Evolutionary conservation across 306 rosid species (phyloP), one percentile per base, ranked within the genome.

Genomic region (Styphnolobium japonicum): DNA sequence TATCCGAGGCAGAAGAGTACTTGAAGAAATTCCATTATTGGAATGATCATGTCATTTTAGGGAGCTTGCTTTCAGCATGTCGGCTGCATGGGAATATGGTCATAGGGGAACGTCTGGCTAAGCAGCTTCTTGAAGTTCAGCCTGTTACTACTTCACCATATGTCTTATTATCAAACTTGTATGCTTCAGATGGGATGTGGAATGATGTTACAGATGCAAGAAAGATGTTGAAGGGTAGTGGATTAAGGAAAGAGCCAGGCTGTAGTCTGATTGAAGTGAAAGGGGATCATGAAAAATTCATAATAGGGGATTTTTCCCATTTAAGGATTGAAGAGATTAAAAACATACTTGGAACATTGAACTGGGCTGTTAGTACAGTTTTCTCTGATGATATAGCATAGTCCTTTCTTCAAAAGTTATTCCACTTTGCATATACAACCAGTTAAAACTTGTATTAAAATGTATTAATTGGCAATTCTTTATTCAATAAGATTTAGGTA

Each of bases 101-200:
- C 53, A 72, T 73, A 8, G 87, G 87, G 48, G 77, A 83, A 75
- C 23, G 75, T 21, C 18, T 83, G 66, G 85, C 82, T 31, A 81
- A 76, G 71, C 46, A 62, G 56, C 84, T 86, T 73, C 80, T 86
- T 75, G 42, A 73, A 65, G 65, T 62, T 43, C 81, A 52, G 19
- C 83, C 84, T 10, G 61, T 39, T 11, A 73, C 72, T 67, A 52
- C 85, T 60, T 77, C 87, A 55, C 83, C 82, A 33, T 83, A 77
- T 83, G 85, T 86, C 72, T 75, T 86, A 6, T 29, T 83, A 73
- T 84, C 85, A 31, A 86, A 68, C 73, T 72, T 83, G 71, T 86
- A 86, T 73, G 87, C 90, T 51, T 76, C 84, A 21, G 85, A 77
- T 81, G 86, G 73, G 73, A 77, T 53, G 83, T 86, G 90, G 90